Percentiles rank a stretch among this genome's conserved stretches.
Evolutionary conservation across 1,139 yeast genomes (phyloP).

Genomic region (Fermentozyma sake): DNA sequence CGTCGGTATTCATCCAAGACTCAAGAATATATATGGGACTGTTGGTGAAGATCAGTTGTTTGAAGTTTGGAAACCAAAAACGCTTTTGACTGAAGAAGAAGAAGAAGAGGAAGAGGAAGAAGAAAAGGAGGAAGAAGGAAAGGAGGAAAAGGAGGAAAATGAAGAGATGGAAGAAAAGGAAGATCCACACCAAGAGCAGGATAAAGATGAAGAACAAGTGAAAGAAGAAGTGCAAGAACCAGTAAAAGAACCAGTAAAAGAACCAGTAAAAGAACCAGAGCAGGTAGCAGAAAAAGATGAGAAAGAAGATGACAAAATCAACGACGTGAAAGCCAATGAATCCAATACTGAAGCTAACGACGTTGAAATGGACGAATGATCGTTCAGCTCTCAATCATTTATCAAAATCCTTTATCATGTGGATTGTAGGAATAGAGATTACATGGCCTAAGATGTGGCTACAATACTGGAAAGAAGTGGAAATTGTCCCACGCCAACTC

Average conservation of each 20-base stretch:
- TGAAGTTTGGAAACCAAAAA: constrained; percentile 53
- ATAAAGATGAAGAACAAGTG: background rate
- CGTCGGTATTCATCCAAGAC: constrained; percentile 45
- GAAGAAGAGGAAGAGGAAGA: constrained; percentile 26
- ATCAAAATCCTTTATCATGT: too few species aligned
- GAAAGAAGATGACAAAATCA: background rate
- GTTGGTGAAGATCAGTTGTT: constrained; percentile 52
- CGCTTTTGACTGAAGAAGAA: constrained; percentile 28
- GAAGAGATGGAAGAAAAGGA: constrained; percentile 2
- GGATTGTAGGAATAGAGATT: too few species aligned
- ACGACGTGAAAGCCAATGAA: constrained; percentile 1
- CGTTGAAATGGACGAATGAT: constrained; percentile 3
- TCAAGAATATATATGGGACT: constrained; percentile 38
- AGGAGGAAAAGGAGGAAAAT: constrained; percentile 15
- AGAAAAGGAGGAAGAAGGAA: constrained; percentile 13
- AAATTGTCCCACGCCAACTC: too few species aligned
- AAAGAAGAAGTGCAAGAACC: background rate
- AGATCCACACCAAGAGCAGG: background rate
- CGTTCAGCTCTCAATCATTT: too few species aligned
- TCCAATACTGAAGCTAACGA: too few species aligned
- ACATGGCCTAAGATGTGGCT: too few species aligned
- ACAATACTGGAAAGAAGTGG: too few species aligned
- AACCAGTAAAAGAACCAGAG: background rate
- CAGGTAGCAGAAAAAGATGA: background rate
- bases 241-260: too few species aligned